Percentiles rank a stretch among this genome's conserved stretches.
Conservation (phyloP, 345 rosid species). For the Schrenkiella parvula region DNA sequence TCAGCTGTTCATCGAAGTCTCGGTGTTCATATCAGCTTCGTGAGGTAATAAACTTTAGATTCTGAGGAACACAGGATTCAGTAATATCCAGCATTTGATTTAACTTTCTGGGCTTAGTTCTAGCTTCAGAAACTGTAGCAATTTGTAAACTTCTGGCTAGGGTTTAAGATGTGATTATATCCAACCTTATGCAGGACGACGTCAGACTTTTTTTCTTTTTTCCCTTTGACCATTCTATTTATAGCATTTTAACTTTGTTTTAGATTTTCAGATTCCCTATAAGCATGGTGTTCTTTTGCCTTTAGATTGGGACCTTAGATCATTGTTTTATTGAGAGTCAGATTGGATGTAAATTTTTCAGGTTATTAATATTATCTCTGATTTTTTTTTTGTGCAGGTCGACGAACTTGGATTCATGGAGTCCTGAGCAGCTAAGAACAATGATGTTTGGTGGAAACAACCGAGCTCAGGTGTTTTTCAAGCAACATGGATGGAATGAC, state of each 20-base stretch:
- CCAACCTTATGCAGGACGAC: not conserved
- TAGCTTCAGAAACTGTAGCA: too few relatives aligned
- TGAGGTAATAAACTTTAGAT: too few relatives aligned
- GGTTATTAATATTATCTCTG: too few relatives aligned
- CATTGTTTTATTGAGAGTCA: not conserved
- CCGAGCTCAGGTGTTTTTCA: constrained; percentile 92
- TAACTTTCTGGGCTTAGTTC: not conserved
- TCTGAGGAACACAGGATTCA: too few relatives aligned
- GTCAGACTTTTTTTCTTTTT: constrained; percentile 1
- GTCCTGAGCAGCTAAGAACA: not conserved
- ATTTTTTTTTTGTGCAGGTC: not conserved
- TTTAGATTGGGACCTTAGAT: too few relatives aligned
- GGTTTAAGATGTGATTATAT: not conserved
- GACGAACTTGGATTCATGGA: too few relatives aligned
- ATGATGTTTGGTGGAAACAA: constrained; percentile 94
- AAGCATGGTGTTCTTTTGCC: too few relatives aligned
- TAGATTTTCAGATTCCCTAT: not conserved
- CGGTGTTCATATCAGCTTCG: constrained; percentile 51
- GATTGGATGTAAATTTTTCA: not conserved
- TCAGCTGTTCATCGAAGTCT: constrained; percentile 95
- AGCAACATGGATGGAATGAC: constrained; percentile 97
- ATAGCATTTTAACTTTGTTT: not conserved
- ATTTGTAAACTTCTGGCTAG: too few relatives aligned
- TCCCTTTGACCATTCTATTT: not conserved
- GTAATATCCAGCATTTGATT: too few relatives aligned